Evolutionary conservation across 306 rosid species (phyloP).

Genomic region (Gastrolobium bilobum): DNA sequence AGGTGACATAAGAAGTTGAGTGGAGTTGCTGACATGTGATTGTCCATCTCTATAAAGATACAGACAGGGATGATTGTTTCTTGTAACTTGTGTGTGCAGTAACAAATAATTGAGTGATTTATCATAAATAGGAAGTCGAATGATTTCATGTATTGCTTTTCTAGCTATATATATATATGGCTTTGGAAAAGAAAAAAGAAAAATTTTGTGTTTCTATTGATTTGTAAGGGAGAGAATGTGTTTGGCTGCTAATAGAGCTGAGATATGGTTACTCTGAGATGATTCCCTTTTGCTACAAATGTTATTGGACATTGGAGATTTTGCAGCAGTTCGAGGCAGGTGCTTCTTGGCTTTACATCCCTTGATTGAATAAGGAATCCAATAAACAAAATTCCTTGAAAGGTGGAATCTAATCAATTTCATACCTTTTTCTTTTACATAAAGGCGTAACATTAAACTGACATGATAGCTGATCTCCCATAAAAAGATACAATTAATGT

Average conservation of each 20-base stretch:
- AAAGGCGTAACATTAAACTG: not conserved
- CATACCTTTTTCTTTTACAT: constrained; percentile 19
- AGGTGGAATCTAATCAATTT: constrained; percentile 46
- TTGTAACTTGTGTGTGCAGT: constrained; percentile 72
- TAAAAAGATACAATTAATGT: not conserved
- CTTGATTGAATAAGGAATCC: constrained; percentile 52
- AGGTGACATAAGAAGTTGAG: constrained; percentile 59
- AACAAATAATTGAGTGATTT: constrained; percentile 66
- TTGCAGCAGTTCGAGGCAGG: constrained; percentile 43
- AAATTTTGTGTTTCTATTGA: constrained; percentile 50
- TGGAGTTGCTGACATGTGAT: constrained; percentile 60
- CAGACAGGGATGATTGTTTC: constrained; percentile 61
- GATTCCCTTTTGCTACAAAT: constrained; percentile 40
- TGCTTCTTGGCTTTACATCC: constrained; percentile 36
- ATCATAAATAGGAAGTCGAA: constrained; percentile 60
- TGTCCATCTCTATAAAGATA: constrained; percentile 54
- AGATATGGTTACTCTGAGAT: constrained; percentile 45
- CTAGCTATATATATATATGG: constrained; percentile 45
- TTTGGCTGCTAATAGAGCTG: constrained; percentile 47
- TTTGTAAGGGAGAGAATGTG: constrained; percentile 45
- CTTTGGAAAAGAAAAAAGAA: constrained; percentile 38
- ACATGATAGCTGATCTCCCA: not conserved
- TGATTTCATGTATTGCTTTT: constrained; percentile 48
- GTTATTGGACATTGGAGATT: constrained; percentile 46
- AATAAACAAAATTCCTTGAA: constrained; percentile 42